Evolutionary conservation across 192 early-diverging fungal species (phyloP).

Genomic region (Coemansia sp.): DNA sequence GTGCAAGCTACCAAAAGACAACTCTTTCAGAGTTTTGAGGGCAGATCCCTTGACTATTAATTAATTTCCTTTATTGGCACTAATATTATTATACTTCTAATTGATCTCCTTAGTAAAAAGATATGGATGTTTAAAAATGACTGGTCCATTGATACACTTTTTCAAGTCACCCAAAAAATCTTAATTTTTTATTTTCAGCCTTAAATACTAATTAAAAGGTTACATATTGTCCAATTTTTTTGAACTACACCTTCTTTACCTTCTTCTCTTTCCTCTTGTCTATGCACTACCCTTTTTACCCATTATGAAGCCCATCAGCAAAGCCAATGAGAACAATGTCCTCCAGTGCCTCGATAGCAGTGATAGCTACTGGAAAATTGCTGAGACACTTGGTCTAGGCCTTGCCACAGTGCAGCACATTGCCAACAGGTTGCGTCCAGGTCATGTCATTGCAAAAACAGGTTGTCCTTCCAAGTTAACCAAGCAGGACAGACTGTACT

Average conservation of each 20-base stretch:
- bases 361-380: background rate
- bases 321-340: background rate
- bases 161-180: no score
- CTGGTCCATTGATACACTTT: background rate
- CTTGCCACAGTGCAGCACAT: background rate
- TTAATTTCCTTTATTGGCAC: no score
- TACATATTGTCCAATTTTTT: background rate
- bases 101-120: no score
- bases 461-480: constrained; percentile 2
- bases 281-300: background rate
- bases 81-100: no score
- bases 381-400: background rate
- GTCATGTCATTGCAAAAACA: background rate
- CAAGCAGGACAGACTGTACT: background rate
- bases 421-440: background rate
- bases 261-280: background rate
- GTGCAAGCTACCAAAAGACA: no score
- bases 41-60: no score
- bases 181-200: background rate
- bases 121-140: no score
- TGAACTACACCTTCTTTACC: background rate
- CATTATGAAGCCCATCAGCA: background rate
- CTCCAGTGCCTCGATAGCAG: background rate
- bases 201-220: background rate
- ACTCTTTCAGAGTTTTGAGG: no score